Evolutionary conservation across 2,329 filamentous ascomycete genomes (phyloP).

Genomic region (Seiridium cupressi): DNA sequence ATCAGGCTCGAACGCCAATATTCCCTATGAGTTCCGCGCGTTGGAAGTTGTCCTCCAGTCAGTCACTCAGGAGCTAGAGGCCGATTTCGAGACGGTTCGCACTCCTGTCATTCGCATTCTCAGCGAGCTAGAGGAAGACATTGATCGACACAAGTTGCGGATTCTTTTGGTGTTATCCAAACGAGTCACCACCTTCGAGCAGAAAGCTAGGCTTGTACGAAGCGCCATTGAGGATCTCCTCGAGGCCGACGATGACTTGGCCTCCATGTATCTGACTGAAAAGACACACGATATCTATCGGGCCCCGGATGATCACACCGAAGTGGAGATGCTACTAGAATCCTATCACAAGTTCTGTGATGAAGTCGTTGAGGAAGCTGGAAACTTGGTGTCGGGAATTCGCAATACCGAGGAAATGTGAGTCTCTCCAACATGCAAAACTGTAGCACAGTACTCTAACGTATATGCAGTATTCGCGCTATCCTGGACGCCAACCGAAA

Average conservation of each 20-base stretch:
- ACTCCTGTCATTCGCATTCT: conserved; percentile 89
- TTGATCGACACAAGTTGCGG: conserved; percentile 89
- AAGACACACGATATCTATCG: conserved; percentile 72
- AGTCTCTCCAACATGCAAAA: conserved; percentile 30
- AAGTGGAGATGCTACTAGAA: conserved; percentile 94
- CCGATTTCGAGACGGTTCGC: conserved; percentile 89
- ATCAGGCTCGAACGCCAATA: conserved; percentile 53
- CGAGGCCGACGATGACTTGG: conserved; percentile 92
- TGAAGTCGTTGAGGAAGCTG: conserved; percentile 93
- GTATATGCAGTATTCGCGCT: conserved; percentile 72
- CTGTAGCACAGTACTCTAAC: conserved; percentile 25
- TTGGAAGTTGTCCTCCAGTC: conserved; percentile 93
- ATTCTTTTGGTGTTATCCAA: conserved; percentile 92
- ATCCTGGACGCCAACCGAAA: conserved; percentile 98
- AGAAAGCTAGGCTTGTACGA: conserved; percentile 89
- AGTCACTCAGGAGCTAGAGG: conserved; percentile 87
- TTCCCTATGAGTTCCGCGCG: conserved; percentile 95
- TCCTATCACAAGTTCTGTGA: conserved; percentile 98
- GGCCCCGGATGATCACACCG: conserved; percentile 84
- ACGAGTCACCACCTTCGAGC: conserved; percentile 93
- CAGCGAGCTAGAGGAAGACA: conserved; percentile 90
- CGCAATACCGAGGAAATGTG: conserved; percentile 98
- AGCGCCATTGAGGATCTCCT: conserved; percentile 94
- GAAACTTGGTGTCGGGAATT: conserved; percentile 90
- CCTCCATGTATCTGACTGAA: conserved; percentile 93